A percentile compares a stretch with the other conserved stretches of the same genome.
These are phyloP conservation scores for Logfia minima DNA, from an alignment of 129 eudicot species.

Conservation along the genomic window DNA sequence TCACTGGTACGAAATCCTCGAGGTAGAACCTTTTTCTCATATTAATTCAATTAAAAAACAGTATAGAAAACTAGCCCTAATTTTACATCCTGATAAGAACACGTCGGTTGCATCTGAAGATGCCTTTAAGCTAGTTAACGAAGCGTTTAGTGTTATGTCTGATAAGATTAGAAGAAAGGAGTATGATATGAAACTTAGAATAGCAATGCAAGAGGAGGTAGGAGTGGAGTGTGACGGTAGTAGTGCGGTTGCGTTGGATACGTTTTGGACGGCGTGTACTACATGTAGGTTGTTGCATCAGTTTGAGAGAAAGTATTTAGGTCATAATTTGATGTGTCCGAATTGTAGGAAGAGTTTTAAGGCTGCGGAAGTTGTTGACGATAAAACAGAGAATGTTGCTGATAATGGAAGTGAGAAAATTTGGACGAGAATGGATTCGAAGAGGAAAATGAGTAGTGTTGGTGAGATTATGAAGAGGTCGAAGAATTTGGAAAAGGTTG, in stretches of 20 bases:
- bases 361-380: slow-evolving; percentile 54
- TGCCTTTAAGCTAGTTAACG: slow-evolving; percentile 69
- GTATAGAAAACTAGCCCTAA: slow-evolving; percentile 66
- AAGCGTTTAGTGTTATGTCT: slow-evolving; percentile 55
- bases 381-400: background rate
- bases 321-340: slow-evolving; percentile 67
- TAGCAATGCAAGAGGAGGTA: slow-evolving; percentile 45
- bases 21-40: slow-evolving; percentile 60
- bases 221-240: slow-evolving; percentile 21
- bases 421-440: slow-evolving; percentile 22
- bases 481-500: slow-evolving; percentile 20
- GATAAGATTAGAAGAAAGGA: slow-evolving; percentile 67
- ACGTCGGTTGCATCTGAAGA: slow-evolving; percentile 49
- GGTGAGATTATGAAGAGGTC: slow-evolving; percentile 51
- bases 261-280: slow-evolving; percentile 73
- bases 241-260: slow-evolving; percentile 24
- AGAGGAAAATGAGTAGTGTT: slow-evolving; percentile 45
- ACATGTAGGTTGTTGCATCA: slow-evolving; percentile 56
- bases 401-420: background rate
- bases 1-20: slow-evolving; percentile 58
- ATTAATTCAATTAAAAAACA: slow-evolving; percentile 55
- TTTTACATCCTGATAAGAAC: slow-evolving; percentile 73
- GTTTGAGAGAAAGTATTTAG: slow-evolving; percentile 78
- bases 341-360: slow-evolving; percentile 58
- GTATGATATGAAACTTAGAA: slow-evolving; percentile 65